Conservation (phyloP, 1,284 basidiomycete species). For the Meripilus lineatus region DNA sequence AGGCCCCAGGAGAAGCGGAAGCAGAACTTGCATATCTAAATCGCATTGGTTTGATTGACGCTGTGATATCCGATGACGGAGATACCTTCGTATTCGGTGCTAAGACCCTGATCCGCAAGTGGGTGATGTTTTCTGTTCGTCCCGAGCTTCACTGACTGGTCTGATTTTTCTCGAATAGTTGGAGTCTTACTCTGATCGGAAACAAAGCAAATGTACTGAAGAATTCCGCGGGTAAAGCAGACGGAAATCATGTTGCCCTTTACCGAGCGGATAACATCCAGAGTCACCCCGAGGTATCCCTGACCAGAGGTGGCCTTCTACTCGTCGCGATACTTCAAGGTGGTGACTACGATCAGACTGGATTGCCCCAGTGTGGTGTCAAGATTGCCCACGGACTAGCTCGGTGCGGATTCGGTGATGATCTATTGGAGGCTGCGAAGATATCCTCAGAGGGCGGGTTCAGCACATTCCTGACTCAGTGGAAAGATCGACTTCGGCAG, state of each 20-base stretch:
- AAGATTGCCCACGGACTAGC: slow-evolving; percentile 65
- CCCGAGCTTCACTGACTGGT: slow-evolving; percentile 6
- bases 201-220: slow-evolving; percentile 56
- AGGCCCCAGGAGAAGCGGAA: slow-evolving; percentile 95
- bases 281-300: slow-evolving; percentile 45
- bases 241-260: slow-evolving; percentile 70
- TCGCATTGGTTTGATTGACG: slow-evolving; percentile 79
- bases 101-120: slow-evolving; percentile 75
- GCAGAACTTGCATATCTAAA: slow-evolving; percentile 92
- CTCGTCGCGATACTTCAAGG: slow-evolving; percentile 85
- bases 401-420: slow-evolving; percentile 65
- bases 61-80: slow-evolving; percentile 89
- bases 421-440: slow-evolving; percentile 58
- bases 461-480: slow-evolving; percentile 49
- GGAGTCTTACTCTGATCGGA: slow-evolving; percentile 69
- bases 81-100: slow-evolving; percentile 93
- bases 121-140: slow-evolving; percentile 16
- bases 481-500: slow-evolving; percentile 59
- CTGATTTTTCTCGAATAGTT: slow-evolving; percentile 35
- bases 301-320: slow-evolving; percentile 75
- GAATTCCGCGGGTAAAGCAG: slow-evolving; percentile 63
- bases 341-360: slow-evolving; percentile 83
- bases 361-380: slow-evolving; percentile 58
- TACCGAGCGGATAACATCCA: slow-evolving; percentile 55
- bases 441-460: slow-evolving; percentile 44